Percentiles rank a stretch among this genome's conserved stretches.
phyloP scores from a whole-genome alignment of 768 basidiomycete species.

The Daedaleopsis sinensis region DNA sequence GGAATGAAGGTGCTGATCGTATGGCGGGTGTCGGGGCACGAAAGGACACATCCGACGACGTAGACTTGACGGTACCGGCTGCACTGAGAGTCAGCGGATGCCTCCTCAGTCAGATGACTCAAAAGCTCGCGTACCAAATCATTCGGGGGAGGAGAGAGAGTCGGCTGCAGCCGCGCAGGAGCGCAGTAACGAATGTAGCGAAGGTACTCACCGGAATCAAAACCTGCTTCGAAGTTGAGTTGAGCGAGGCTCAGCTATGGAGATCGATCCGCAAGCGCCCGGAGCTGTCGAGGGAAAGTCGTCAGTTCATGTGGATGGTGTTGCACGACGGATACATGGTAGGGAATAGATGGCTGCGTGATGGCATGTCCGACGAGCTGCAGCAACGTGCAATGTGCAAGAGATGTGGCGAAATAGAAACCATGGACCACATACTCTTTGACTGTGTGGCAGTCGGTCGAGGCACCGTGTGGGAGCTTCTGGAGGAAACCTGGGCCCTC shows the following conservation, averaged over 20 bases:
- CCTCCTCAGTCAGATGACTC: not conserved
- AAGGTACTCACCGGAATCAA: not conserved
- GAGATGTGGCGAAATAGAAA: not conserved
- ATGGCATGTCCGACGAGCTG: not conserved
- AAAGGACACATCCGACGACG: not conserved
- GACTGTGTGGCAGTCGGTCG: not conserved
- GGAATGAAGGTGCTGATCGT: not conserved
- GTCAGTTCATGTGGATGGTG: not conserved
- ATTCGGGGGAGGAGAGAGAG: not conserved
- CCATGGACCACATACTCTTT: too few species aligned
- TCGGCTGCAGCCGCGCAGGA: not conserved
- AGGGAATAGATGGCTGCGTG: not conserved
- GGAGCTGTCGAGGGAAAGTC: not conserved
- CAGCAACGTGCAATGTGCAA: not conserved
- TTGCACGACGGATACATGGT: not conserved
- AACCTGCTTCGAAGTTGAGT: not conserved
- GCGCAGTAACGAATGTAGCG: not conserved
- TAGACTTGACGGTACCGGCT: not conserved
- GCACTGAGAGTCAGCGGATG: not conserved
- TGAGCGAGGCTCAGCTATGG: not conserved
- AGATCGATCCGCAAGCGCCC: not conserved
- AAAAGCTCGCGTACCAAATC: not conserved
- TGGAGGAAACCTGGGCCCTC: not conserved
- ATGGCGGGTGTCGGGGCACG: not conserved
- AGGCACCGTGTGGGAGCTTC: not conserved